Base-by-base conservation (phyloP, 768 basidiomycete species). In the Phlegmacium glaucopus region DNA sequence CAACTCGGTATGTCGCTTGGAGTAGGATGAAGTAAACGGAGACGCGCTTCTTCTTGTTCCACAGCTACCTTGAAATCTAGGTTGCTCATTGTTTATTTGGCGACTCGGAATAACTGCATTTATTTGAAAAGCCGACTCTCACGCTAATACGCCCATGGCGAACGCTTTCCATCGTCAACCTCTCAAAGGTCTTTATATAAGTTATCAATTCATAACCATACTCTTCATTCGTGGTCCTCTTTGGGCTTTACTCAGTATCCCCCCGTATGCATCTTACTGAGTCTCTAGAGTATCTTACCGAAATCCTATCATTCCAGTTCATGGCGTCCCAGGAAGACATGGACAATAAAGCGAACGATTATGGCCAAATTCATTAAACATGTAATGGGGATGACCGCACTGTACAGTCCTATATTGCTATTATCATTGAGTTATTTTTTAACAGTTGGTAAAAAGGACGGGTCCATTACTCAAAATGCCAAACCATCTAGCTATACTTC, bases 1-100 rank as follows among this genome's bases (percentile, higher is more conserved):
- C 94, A 96, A 52, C 82, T 75, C 16, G 94, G 94, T 29, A 91
- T 79, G 50, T 94, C 92, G 5, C 83, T 85, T 12, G 79, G 64
- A 0, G 83, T 85, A 6, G 90, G 91, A 59, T 93, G 82, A 12
- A 87, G 68, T 41, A 68, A 69, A 37, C 74, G 74, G 28, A 92
- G 74, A 53, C 83, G 79, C 9, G 69, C 78, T 47, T 79, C 79
- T 63, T 93, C 90, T 62, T 93, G 80, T 57, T 72, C 73, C 37
- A 87, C 74, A 1, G 72, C 72, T 9, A 71, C 77, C 53, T 80
- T 68, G 65, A 80, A 78, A 57, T 81, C 75, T 43, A 70, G 63
- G 40, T 70, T 68, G 39, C 65, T 59, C 69, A 69, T 73, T 53
- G 42, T 17, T 38, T 34, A 42, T 36, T 28, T 25, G 4, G 7